These are phyloP conservation scores for Martensiomyces pterosporus DNA, from an alignment of 192 early-diverging fungal species.

Conservation along the genomic window DNA sequence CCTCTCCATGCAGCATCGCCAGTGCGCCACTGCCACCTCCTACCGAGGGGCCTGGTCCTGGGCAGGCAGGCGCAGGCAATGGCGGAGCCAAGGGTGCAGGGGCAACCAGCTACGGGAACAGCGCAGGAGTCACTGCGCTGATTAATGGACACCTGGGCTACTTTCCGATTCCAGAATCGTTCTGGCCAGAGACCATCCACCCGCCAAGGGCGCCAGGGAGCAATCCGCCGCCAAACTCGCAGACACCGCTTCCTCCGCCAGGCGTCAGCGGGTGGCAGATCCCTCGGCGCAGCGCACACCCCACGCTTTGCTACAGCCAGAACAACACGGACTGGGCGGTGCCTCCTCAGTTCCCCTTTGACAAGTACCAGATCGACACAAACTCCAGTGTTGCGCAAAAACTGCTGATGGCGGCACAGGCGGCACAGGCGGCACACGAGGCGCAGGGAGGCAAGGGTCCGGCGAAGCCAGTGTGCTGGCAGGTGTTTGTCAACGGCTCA, in stretches of 20 bases:
- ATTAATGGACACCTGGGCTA: constrained; percentile 46
- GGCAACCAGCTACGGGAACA: constrained; percentile 33
- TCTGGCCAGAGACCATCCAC: constrained; percentile 55
- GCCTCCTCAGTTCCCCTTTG: constrained; percentile 69
- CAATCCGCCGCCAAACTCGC: not conserved
- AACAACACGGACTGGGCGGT: constrained; percentile 56
- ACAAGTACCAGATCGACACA: constrained; percentile 69
- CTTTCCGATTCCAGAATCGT: constrained; percentile 75
- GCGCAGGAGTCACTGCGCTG: constrained; percentile 35
- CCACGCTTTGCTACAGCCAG: constrained; percentile 57
- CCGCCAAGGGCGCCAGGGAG: constrained; percentile 14
- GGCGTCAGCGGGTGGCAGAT: constrained; percentile 32
- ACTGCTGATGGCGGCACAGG: constrained; percentile 48
- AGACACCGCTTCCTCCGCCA: not conserved
- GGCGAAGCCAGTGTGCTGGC: constrained; percentile 54
- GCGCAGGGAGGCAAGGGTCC: constrained; percentile 44
- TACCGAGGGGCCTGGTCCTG: constrained; percentile 22
- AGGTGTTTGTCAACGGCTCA: constrained; percentile 62
- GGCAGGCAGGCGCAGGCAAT: not conserved
- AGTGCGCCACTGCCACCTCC: constrained; percentile 36
- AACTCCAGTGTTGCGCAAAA: constrained; percentile 56
- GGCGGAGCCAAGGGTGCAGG: too few species aligned
- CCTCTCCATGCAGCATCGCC: constrained; percentile 28
- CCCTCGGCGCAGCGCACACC: constrained; percentile 57
- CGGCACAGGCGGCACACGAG: constrained; percentile 45